These are phyloP conservation scores for Psidium guajava DNA, from an alignment of 345 rosid species.

Conservation along the genomic window DNA sequence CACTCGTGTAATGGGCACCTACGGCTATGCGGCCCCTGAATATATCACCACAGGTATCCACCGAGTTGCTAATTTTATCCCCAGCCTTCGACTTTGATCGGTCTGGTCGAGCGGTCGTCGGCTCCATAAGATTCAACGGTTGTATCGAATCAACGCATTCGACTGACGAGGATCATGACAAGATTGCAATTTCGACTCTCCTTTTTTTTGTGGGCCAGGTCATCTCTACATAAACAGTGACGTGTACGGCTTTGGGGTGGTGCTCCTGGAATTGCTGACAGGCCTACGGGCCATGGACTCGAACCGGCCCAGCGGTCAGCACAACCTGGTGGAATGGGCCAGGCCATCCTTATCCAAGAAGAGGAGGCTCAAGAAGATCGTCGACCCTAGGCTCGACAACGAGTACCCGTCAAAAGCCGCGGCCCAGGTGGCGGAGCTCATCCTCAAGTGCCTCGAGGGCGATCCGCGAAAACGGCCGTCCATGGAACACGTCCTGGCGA, in stretches of 20 bases:
- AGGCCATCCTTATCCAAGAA: constrained; percentile 30
- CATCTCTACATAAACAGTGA: constrained; percentile 79
- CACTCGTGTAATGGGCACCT: constrained; percentile 66
- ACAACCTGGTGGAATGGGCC: constrained; percentile 54
- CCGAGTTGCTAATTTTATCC: not conserved
- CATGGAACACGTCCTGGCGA: constrained; percentile 49
- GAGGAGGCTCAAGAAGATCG: constrained; percentile 46
- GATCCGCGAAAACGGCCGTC: constrained; percentile 68
- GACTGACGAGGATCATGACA: no score
- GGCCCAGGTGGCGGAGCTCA: constrained; percentile 29
- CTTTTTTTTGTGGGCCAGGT: constrained; percentile 16
- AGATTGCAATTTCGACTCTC: no score
- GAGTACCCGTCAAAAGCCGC: constrained; percentile 44
- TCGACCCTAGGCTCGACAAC: constrained; percentile 56
- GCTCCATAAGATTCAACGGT: not conserved
- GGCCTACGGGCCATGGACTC: constrained; percentile 57
- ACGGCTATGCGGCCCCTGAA: constrained; percentile 86
- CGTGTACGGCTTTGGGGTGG: constrained; percentile 83
- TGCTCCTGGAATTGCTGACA: constrained; percentile 61
- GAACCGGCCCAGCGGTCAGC: constrained; percentile 28
- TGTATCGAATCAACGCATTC: not conserved
- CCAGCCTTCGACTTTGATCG: not conserved
- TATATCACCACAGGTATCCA: constrained; percentile 63
- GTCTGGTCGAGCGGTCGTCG: not conserved
- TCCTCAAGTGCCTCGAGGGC: constrained; percentile 35